These are phyloP conservation scores for Pestalotiopsis sp. DNA, from an alignment of 2,329 filamentous ascomycete genomes.

Conservation along the genomic window DNA sequence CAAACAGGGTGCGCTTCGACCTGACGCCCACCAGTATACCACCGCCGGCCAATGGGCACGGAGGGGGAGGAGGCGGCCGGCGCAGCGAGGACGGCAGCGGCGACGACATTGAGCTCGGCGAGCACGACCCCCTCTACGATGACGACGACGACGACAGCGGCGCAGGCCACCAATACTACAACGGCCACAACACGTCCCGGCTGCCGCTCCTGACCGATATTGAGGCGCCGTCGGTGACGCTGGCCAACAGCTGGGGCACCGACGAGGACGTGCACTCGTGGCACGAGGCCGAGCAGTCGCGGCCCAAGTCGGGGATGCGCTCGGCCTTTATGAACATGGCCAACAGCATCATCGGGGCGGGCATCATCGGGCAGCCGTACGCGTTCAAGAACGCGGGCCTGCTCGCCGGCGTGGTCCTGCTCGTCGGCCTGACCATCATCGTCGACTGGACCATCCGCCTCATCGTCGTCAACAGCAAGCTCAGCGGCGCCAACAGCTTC, in stretches of 20 bases:
- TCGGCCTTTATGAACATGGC: slow-evolving; percentile 99
- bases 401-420: slow-evolving; percentile 74
- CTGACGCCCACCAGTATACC: slow-evolving; percentile 36
- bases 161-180: slow-evolving; percentile 30
- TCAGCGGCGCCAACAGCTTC: slow-evolving; percentile 91
- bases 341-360: slow-evolving; percentile 89
- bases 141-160: slow-evolving; percentile 24
- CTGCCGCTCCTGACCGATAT: slow-evolving; percentile 72
- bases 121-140: slow-evolving; percentile 13
- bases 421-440: slow-evolving; percentile 77
- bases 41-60: slow-evolving; percentile 26
- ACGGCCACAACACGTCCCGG: slow-evolving; percentile 55
- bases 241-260: slow-evolving; percentile 59
- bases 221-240: slow-evolving; percentile 68
- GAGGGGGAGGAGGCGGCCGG: not conserved
- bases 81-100: slow-evolving; percentile 17
- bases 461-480: slow-evolving; percentile 96
- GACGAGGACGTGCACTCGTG: slow-evolving; percentile 47
- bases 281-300: slow-evolving; percentile 56
- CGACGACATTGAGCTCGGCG: slow-evolving; percentile 26
- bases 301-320: slow-evolving; percentile 82
- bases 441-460: slow-evolving; percentile 98
- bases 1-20: slow-evolving; percentile 69
- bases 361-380: slow-evolving; percentile 86
- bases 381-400: slow-evolving; percentile 93